phyloP scores from a whole-genome alignment of 139 green algal species.

The Chlorokybus atmophyticus region DNA sequence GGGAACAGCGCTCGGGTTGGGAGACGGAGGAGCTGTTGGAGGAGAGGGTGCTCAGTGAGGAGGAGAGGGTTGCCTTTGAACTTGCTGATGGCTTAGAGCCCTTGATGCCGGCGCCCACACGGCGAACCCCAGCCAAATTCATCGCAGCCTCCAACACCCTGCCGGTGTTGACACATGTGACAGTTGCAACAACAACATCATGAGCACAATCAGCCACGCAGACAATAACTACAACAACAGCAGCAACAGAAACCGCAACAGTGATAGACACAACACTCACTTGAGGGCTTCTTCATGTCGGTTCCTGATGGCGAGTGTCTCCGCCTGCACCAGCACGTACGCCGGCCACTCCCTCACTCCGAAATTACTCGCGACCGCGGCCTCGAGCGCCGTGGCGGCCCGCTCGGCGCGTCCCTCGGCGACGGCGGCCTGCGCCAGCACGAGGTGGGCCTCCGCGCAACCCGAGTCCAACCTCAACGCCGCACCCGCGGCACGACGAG shows the following conservation, averaged over 20 bases:
- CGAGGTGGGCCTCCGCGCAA: constrained; percentile 37
- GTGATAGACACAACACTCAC: no score
- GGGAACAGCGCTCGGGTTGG: no score
- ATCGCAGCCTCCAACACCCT: constrained; percentile 45
- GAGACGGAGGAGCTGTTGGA: no score
- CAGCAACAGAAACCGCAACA: no score
- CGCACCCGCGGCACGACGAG: constrained; percentile 36
- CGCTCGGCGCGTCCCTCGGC: constrained; percentile 16
- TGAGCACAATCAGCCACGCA: no score
- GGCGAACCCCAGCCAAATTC: constrained; percentile 27
- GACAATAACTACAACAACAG: no score
- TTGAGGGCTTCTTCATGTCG: constrained; percentile 40
- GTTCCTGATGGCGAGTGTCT: constrained; percentile 36
- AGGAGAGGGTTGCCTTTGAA: no score
- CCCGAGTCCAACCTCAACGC: constrained; percentile 35
- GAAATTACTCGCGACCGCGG: constrained; percentile 28
- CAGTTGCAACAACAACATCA: no score
- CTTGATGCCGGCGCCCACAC: no score
- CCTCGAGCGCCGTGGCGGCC: constrained; percentile 39
- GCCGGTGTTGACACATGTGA: no score
- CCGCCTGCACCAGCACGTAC: constrained; percentile 42
- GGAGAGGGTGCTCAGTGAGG: no score
- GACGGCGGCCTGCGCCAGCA: constrained; percentile 45
- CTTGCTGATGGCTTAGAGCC: no score
- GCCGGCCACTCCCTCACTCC: constrained; percentile 42